These are phyloP conservation scores for Ramaria rubella DNA, from an alignment of 768 basidiomycete species.

Conservation along the genomic window DNA sequence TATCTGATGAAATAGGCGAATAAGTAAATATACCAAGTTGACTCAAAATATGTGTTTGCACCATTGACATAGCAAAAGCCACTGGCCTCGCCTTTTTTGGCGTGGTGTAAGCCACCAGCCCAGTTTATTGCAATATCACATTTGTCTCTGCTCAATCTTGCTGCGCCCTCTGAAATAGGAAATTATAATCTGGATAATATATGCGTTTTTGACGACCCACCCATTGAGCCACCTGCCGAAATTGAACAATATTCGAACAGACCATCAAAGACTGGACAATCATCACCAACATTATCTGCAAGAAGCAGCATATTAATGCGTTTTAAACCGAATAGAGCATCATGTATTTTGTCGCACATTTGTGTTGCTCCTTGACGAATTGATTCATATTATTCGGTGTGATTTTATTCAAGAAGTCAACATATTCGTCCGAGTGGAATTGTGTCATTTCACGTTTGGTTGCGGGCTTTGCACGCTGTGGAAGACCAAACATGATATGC, in stretches of 20 bases:
- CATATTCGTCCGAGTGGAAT: slow-evolving; percentile 98
- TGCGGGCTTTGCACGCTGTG: slow-evolving; percentile 94
- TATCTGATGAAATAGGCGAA: slow-evolving; percentile 51
- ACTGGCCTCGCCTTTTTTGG: slow-evolving; percentile 98
- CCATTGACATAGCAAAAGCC: slow-evolving; percentile 99
- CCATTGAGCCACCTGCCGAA: slow-evolving; percentile 99
- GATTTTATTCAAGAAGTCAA: slow-evolving; percentile 91
- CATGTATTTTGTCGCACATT: slow-evolving; percentile 53
- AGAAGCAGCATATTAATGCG: slow-evolving; percentile 2
- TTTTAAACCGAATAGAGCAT: neutral
- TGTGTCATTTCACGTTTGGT: slow-evolving; percentile 99
- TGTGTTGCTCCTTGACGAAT: slow-evolving; percentile 90
- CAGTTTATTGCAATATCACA: slow-evolving; percentile 99
- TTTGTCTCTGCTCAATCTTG: slow-evolving; percentile 89
- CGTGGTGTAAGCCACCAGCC: slow-evolving; percentile 98
- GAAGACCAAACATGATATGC: neutral
- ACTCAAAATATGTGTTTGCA: slow-evolving; percentile 29
- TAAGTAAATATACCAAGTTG: neutral
- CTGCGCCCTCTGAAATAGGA: slow-evolving; percentile 79
- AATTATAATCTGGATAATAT: neutral
- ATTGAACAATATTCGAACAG: slow-evolving; percentile 99
- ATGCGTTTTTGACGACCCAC: slow-evolving; percentile 39
- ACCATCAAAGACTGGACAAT: slow-evolving; percentile 98
- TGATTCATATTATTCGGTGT: slow-evolving; percentile 93
- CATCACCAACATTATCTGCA: slow-evolving; percentile 94